These are phyloP conservation scores for Mycena albidolilacea DNA, from an alignment of 768 basidiomycete species.

Conservation along the genomic window DNA sequence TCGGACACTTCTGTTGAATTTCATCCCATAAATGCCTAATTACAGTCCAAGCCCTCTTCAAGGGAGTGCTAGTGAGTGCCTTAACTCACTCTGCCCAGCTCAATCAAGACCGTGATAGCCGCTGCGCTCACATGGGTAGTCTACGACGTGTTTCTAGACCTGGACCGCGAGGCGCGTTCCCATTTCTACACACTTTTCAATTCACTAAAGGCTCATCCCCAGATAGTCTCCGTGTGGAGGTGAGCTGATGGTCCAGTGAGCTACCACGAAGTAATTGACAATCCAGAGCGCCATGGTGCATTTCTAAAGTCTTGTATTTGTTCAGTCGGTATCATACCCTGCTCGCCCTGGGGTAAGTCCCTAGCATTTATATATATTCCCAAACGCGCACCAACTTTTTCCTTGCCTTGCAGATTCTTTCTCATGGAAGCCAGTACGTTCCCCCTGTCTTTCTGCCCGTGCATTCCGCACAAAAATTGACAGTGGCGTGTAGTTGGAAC, in stretches of 20 bases:
- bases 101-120: neutral
- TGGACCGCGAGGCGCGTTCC: neutral
- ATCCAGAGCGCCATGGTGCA: conserved; percentile 17
- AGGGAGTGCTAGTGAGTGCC: neutral
- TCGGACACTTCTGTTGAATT: too few relatives aligned
- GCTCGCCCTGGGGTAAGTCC: conserved; percentile 17
- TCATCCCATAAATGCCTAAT: too few relatives aligned
- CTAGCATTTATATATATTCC: neutral
- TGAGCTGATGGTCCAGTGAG: neutral
- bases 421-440: conserved; percentile 12
- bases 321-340: conserved; percentile 31
- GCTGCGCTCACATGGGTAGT: conserved; percentile 1
- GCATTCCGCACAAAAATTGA: too few relatives aligned
- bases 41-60: conserved; percentile 2
- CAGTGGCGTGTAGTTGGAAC: too few relatives aligned
- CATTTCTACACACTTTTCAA: neutral
- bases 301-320: conserved; percentile 22
- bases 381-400: neutral
- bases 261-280: neutral
- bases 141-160: neutral
- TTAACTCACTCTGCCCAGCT: neutral
- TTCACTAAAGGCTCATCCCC: neutral
- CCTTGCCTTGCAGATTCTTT: conserved; percentile 7
- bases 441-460: too few relatives aligned
- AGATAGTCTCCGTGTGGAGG: conserved; percentile 29